Evolutionary conservation across 2,329 filamentous ascomycete genomes (phyloP), one percentile per base, ranked within the genome.

Genomic region (Trichoderma afroharzianum): DNA sequence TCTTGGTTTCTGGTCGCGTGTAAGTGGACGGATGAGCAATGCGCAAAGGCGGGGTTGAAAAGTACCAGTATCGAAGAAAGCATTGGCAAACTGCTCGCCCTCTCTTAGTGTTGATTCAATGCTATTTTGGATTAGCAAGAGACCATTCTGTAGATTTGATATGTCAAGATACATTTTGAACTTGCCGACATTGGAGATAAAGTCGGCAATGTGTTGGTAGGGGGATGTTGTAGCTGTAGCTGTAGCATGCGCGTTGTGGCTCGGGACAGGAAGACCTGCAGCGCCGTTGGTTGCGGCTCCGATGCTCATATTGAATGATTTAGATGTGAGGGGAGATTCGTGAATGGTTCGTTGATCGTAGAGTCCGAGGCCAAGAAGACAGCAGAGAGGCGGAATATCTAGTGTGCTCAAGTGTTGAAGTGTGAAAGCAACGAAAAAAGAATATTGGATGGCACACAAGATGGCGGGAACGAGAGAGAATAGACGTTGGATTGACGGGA

Each of bases 61-160:
- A 50, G 4, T 73, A 73, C 67, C 87, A 66, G 90, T 93, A 78
- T 93, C 90, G 80, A 95, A 96, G 84, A 90, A 91, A 77, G 90
- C 90, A 81, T 91, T 93, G 62, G 69, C 70, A 62, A 71, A 71
- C 30, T 73, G 76, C 68, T 78, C 76, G n/a, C 76, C 76, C 62
- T 78, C 76, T 66, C 76, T 64, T 11, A 78, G 71, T 18, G 76
- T 77, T 21, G 59, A 63, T 14, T 50, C 43, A 9, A 50, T 50
- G n/a, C 43, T 50, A 6, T 21, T 50, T 21, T 6, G 9, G 1
- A 12, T 50, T 6, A 50, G 43, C 43, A 50, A 50, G n/a, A 50
- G 43, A 3, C 9, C 4, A 0, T n/a, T n/a, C 9, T 21, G 5
- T 12, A 3, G n/a, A 6, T 3, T 12, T 12, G 26, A 26, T 26